Base-by-base conservation (phyloP, 2,329 filamentous ascomycete genomes). In the Aspergillus sp. region DNA sequence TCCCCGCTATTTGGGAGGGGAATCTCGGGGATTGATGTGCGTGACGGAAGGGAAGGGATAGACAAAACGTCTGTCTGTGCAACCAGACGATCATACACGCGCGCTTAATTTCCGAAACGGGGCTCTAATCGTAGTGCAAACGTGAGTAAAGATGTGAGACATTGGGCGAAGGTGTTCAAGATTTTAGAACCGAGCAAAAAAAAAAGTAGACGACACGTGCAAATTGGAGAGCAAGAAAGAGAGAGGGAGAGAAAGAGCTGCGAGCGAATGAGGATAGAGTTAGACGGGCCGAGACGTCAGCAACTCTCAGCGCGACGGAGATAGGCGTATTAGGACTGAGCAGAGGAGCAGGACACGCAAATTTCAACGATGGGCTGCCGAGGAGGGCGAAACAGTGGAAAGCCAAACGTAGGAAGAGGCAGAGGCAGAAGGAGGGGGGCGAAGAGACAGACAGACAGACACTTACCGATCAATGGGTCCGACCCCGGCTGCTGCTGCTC, bases 1-100 rank as follows among this genome's bases (percentile, higher is more conserved):
- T 19, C 52, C 52, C 63, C 64, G 61, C 58, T 57, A 58, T 41
- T 55, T 55, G 58, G 10, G 12, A 13, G 32, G 32, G 32, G 58
- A 48, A 56, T 57, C 51, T 57, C 51, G 17, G 53, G 32, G 32
- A 36, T 52, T 45, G 48, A 38, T 49, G 43, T 50, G 58, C 25
- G 52, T 15, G 23, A 23, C 41, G 57, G 38, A 48, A 15, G 32
- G 12, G 57, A 47, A 45, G 17, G 53, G 28, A 55, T 47, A 43
- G 53, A 28, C 23, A 25, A 47, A 55, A 9, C 25, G 41, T 45
- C 30, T 32, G 52, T 45, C 19, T 41, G 53, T 59, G 49, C 52
- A 60, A 45, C 53, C 9, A 38, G 12, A 32, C 17, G n/a, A 45
- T 19, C 23, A 32, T 55, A 21, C 38, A 45, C 52, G 25, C 38